Evolutionary conservation across 306 rosid species (phyloP).

Genomic region (Notholithocarpus densiflorus): DNA sequence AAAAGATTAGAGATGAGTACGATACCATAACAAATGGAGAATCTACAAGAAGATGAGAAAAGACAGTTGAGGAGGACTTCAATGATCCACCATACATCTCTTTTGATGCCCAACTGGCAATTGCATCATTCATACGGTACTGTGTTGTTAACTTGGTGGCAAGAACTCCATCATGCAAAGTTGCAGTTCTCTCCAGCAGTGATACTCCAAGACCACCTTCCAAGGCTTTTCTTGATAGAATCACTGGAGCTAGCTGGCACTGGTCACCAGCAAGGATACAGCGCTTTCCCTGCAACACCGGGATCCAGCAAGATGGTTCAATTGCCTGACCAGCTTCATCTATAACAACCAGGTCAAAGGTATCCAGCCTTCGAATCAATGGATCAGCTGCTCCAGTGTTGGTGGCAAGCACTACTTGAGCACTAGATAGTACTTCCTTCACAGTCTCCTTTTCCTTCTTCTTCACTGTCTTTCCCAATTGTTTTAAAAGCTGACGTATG

Average conservation of each 20-base stretch:
- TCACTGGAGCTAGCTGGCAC: conserved; percentile 85
- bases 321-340: conserved; percentile 91
- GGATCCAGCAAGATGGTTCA: conserved; percentile 89
- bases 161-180: conserved; percentile 65
- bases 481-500: conserved; percentile 82
- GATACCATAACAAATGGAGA: conserved; percentile 78
- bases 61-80: conserved; percentile 57
- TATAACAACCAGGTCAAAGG: conserved; percentile 75
- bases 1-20: conserved; percentile 18
- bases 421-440: conserved; percentile 60
- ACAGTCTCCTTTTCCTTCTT: conserved; percentile 75
- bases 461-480: conserved; percentile 60
- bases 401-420: conserved; percentile 83
- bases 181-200: conserved; percentile 64
- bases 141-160: conserved; percentile 61
- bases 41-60: conserved; percentile 77
- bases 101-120: conserved; percentile 88
- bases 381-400: conserved; percentile 89
- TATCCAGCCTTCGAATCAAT: conserved; percentile 51
- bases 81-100: conserved; percentile 79
- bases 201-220: conserved; percentile 86
- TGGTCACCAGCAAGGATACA: conserved; percentile 85
- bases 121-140: conserved; percentile 76
- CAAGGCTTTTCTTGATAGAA: conserved; percentile 74
- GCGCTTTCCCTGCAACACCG: conserved; percentile 71